phyloP scores from a whole-genome alignment of 495 filamentous ascomycete genomes.

The Aspergillus baeticus region DNA sequence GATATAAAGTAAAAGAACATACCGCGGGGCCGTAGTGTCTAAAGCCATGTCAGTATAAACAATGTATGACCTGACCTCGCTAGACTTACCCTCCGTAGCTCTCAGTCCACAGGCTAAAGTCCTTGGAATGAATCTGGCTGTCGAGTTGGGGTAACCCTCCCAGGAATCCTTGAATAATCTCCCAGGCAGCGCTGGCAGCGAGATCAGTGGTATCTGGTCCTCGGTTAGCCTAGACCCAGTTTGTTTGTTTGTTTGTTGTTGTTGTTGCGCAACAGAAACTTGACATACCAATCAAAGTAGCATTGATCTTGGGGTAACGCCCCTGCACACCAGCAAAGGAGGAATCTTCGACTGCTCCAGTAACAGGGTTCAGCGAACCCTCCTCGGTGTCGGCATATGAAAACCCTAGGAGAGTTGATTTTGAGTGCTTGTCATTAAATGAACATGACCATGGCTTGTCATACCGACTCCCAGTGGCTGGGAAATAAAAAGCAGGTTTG shows the following conservation, averaged over 20 bases:
- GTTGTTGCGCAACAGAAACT: constrained; percentile 11
- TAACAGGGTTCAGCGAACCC: constrained; percentile 44
- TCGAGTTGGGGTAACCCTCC: constrained; percentile 47
- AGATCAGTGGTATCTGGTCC: constrained; percentile 50
- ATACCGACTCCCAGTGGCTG: constrained; percentile 60
- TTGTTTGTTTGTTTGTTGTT: no score
- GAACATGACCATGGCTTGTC: background rate
- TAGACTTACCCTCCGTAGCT: constrained; percentile 64
- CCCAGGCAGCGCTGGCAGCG: constrained; percentile 54
- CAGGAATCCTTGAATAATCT: constrained; percentile 57
- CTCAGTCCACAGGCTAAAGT: constrained; percentile 52
- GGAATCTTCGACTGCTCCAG: constrained; percentile 43
- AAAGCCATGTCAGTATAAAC: constrained; percentile 18
- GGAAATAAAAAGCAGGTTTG: constrained; percentile 74
- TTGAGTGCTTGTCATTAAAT: background rate
- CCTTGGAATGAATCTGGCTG: constrained; percentile 50
- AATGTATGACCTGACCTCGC: no score
- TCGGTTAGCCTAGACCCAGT: background rate
- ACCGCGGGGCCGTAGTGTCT: constrained; percentile 50
- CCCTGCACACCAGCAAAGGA: constrained; percentile 42
- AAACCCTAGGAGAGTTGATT: constrained; percentile 50
- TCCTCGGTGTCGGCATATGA: constrained; percentile 47
- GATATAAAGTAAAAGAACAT: constrained; percentile 25
- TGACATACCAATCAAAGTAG: constrained; percentile 38
- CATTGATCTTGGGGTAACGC: constrained; percentile 46